Evolutionary conservation across 495 filamentous ascomycete genomes (phyloP).

Genomic region (Viridothelium virens): DNA sequence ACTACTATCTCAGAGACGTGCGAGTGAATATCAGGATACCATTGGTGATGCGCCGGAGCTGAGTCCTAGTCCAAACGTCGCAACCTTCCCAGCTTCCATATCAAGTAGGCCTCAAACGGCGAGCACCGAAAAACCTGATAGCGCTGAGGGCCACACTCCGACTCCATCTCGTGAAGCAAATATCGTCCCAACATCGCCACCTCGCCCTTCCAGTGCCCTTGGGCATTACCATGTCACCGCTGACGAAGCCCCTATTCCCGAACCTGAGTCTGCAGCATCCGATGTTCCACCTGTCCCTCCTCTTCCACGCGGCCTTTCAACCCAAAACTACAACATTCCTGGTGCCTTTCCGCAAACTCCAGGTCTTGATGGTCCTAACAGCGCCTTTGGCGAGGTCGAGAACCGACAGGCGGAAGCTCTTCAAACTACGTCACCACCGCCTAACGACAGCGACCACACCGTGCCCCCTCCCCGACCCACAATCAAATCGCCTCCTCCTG

Average conservation of each 20-base stretch:
- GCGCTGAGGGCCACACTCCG: background rate
- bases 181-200: background rate
- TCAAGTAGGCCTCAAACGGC: constrained; percentile 6
- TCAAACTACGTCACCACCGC: background rate
- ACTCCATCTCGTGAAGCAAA: background rate
- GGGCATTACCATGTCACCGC: constrained; percentile 7
- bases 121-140: background rate
- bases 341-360: constrained; percentile 1
- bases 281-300: constrained; percentile 1
- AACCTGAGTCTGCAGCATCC: background rate
- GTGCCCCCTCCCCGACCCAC: background rate
- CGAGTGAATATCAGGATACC: constrained; percentile 7
- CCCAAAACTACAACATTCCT: constrained; percentile 5
- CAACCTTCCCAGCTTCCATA: constrained; percentile 1
- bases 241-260: constrained; percentile 4
- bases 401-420: background rate
- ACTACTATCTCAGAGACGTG: background rate
- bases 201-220: constrained; percentile 8
- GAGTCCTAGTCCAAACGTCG: background rate
- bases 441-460: constrained; percentile 3
- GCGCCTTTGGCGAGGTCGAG: background rate
- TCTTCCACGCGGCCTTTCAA: constrained; percentile 5
- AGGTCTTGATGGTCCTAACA: background rate
- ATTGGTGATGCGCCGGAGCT: constrained; percentile 3
- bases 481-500: background rate